These are phyloP conservation scores for Musa balbisiana DNA, from an alignment of 202 grass and related monocot genomes.

Conservation along the genomic window DNA sequence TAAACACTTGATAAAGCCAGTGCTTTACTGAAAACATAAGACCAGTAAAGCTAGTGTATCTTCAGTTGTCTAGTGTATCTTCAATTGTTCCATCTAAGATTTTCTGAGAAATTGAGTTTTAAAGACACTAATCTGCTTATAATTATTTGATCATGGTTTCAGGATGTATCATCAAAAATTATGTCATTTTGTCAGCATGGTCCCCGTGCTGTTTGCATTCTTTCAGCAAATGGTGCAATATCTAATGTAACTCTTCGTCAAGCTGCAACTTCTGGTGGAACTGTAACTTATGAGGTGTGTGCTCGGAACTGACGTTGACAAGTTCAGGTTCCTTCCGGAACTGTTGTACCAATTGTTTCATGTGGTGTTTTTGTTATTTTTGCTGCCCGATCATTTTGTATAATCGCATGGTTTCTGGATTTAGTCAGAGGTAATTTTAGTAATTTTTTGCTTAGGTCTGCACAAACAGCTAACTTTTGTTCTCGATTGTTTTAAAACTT, in stretches of 20 bases:
- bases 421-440: neutral
- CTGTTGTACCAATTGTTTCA: neutral
- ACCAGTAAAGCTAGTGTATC: no score
- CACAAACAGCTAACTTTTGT: neutral
- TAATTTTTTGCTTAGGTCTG: neutral
- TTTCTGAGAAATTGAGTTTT: conserved; percentile 1
- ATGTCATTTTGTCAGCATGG: conserved; percentile 96
- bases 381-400: neutral
- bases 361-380: neutral
- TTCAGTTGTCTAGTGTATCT: neutral
- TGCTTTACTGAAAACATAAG: no score
- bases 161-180: conserved; percentile 89
- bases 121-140: conserved; percentile 2
- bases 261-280: conserved; percentile 91
- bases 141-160: conserved; percentile 20
- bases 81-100: neutral
- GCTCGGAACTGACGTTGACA: conserved; percentile 7
- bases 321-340: neutral
- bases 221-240: conserved; percentile 95
- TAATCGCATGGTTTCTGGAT: neutral
- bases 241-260: conserved; percentile 95
- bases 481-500: neutral
- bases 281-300: conserved; percentile 96
- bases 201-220: conserved; percentile 69
- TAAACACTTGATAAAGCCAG: no score